Evolutionary conservation across 106 monocot species (phyloP).

Genomic region (Dactylorhiza incarnata): DNA sequence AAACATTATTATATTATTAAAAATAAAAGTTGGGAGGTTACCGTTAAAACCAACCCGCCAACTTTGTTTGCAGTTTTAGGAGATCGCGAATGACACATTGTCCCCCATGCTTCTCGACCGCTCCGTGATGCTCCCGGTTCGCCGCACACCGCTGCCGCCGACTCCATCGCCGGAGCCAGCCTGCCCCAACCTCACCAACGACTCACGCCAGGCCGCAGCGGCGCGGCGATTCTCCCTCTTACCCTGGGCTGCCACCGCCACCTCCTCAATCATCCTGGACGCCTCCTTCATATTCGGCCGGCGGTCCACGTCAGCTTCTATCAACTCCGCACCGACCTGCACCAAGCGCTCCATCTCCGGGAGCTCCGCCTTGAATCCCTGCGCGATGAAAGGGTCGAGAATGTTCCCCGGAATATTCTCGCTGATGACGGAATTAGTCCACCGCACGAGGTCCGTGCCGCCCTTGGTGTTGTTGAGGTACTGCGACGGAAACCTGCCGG

Average conservation of each 20-base stretch:
- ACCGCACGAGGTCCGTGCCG: slow-evolving; percentile 52
- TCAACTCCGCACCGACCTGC: slow-evolving; percentile 26
- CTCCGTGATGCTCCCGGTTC: slow-evolving; percentile 5
- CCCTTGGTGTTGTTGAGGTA: slow-evolving; percentile 53
- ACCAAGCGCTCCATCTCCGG: slow-evolving; percentile 35
- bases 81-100: slow-evolving; percentile 1
- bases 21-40: no score
- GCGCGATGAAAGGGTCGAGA: slow-evolving; percentile 33
- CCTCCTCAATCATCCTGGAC: slow-evolving; percentile 38
- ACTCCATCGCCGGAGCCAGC: neutral
- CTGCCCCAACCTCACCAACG: slow-evolving; percentile 1
- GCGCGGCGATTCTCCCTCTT: neutral
- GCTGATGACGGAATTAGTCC: slow-evolving; percentile 24
- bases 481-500: slow-evolving; percentile 73
- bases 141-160: neutral
- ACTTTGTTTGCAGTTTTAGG: slow-evolving; percentile 1
- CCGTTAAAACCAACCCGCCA: no score
- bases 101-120: slow-evolving; percentile 5
- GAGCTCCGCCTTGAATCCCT: neutral
- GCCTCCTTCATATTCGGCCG: slow-evolving; percentile 44
- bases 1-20: no score
- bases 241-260: slow-evolving; percentile 12
- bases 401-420: slow-evolving; percentile 34
- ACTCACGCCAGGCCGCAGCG: neutral
- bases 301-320: slow-evolving; percentile 26